Conservation (phyloP, 176 grass and related monocot genomes). For the Leersia perrieri region DNA sequence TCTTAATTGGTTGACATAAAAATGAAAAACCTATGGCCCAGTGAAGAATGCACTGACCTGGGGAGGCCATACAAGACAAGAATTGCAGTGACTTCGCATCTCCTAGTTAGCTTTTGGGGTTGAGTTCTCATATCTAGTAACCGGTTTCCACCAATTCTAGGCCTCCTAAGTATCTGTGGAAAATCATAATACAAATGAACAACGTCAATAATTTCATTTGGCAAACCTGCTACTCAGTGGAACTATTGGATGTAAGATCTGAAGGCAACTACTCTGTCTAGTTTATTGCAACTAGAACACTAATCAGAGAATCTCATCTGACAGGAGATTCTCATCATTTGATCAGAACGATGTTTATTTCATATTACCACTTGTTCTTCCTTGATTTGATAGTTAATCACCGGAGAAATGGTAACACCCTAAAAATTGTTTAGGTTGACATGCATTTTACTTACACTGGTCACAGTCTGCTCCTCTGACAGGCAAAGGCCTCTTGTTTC, state of each 20-base stretch:
- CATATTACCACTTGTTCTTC: background rate
- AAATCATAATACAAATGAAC: background rate
- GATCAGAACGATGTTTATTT: background rate
- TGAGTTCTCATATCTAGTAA: slow-evolving; percentile 76
- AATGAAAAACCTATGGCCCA: background rate
- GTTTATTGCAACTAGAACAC: background rate
- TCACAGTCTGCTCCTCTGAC: slow-evolving; percentile 91
- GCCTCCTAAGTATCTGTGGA: slow-evolving; percentile 66
- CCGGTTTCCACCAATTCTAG: slow-evolving; percentile 70
- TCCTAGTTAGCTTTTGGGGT: slow-evolving; percentile 70
- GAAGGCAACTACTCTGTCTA: background rate
- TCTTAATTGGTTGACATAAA: background rate
- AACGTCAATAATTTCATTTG: background rate
- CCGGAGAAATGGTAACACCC: slow-evolving; percentile 1
- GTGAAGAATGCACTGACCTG: slow-evolving; percentile 52
- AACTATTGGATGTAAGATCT: background rate
- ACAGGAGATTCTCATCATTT: background rate
- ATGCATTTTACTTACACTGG: slow-evolving; percentile 58
- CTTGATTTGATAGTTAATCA: background rate
- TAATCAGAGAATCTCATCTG: background rate
- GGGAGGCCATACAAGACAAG: slow-evolving; percentile 89
- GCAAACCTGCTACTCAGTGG: background rate
- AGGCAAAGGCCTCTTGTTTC: slow-evolving; percentile 94
- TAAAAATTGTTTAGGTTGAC: background rate
- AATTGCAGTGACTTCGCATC: slow-evolving; percentile 90